Base-by-base conservation (phyloP, 139 green algal species). In the Chlamydomonas schloesseri region DNA sequence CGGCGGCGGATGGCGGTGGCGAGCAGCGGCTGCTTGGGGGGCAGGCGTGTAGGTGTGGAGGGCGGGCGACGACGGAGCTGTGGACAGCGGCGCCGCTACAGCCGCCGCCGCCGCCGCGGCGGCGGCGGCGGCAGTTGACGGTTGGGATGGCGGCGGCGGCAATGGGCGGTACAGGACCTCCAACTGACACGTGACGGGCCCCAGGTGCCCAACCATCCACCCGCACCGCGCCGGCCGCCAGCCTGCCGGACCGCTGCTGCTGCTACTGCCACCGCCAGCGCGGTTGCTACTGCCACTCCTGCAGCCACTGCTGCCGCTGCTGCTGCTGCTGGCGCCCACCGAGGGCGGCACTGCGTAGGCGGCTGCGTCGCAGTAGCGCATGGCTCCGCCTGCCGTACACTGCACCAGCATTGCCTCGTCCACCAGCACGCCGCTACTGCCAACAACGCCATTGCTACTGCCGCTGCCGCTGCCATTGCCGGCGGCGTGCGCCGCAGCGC, bases 381-480 rank as follows among this genome's bases (percentile, higher is more conserved):
- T 67, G 17, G 37, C 20, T 5, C 78, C 78, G 10, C 67, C 78
- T 14, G 78, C 78, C 78, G 47, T 84, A 67, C 78, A 75, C 62
- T 84, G 78, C n/a, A 84, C 10, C n/a, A 84, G 20, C 31, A 83
- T 62, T 3, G 76, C 60, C 62, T 64, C 34, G 34, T 73, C 69
- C 71, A 42, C 42, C 5, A 58, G 60, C 42, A 17, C 29, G 13
- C 28, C 29, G 64, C 64, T 28, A 33, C n/a, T 34, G 64, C 64
- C 29, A 9, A 4, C 10, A 71, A 13, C 10, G 64, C 64, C 29
- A n/a, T n/a, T n/a, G 29, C 29, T 71, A 10, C 64, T 71, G 64
- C 64, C 29, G 64, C 64, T 36, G 17, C 64, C 4, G 64, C 64
- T 34, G 64, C 64, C 37, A 33, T 9, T 36, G 26, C 64, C 28